Base-by-base conservation (phyloP, 352 stramenopile genomes). In the Globisporangium apiculatum region DNA sequence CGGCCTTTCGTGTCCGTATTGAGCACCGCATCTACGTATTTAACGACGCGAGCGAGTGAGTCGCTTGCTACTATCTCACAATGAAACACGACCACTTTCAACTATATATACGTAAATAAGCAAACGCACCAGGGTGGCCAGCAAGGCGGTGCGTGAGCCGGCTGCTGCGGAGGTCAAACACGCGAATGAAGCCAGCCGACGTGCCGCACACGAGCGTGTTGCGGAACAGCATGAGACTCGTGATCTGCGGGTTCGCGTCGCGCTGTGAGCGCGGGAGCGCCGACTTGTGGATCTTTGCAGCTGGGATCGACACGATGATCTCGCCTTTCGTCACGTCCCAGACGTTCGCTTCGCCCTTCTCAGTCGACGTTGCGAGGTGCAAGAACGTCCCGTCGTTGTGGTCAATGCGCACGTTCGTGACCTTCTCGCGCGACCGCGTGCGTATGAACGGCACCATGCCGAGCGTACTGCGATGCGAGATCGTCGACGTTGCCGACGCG, bases 261-360 rank as follows among this genome's bases (percentile, higher is more conserved):
- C 82, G 69, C 42, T 86, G 71, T 3, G 79, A 80, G 15, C 86
- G 77, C 12, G 76, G 80, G 24, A 95, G 59, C 48, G 85, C 79
- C 7, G 86, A 95, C 53, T 82, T 83, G 67, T 95, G 86, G 40
- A 95, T 94, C 61, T 91, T 91, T 37, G 71, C 72, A 2, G 81
- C 76, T 15, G 83, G 68, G 38, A 95, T 88, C 0, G 86, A 91
- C 43, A 91, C 67, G 53, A 91, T 76, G 41, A 91, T 77, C 43
- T 94, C 86, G 43, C 82, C 83, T 65, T 94, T 95, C 45, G 83
- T 81, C 12, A 91, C 82, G 55, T 95, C 83, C 86, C 86, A 95
- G 11, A 95, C 82, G 49, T 92, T 87, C 6, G 83, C 82, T 64
- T 95, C 86, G 24, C 86, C 86, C 54, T 93, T 92, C 41, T 95